Conservation (phyloP, 768 basidiomycete genomes). For the Mycena metata region DNA sequence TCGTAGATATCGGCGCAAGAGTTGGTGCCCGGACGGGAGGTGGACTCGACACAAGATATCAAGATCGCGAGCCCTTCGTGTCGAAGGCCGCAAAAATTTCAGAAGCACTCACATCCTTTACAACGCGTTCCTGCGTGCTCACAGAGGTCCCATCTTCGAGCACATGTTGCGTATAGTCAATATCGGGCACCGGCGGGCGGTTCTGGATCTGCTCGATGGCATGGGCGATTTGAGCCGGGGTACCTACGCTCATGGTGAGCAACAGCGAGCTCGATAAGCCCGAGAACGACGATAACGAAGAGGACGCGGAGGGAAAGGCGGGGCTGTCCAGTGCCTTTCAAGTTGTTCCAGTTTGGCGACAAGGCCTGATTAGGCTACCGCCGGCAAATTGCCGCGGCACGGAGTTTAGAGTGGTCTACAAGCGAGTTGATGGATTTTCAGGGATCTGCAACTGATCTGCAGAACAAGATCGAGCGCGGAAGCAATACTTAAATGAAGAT, state of each 20-base stretch:
- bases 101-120: slow-evolving; percentile 85
- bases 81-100: background rate
- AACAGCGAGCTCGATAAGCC: slow-evolving; percentile 20
- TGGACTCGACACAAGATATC: background rate
- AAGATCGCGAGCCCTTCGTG: slow-evolving; percentile 30
- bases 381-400: too few species aligned
- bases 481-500: too few species aligned
- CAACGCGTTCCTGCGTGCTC: slow-evolving; percentile 94
- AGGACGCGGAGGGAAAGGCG: too few species aligned
- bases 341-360: slow-evolving; percentile 28
- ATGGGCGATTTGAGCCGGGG: slow-evolving; percentile 66
- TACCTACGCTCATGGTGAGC: slow-evolving; percentile 50
- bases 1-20: too few species aligned
- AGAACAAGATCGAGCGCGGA: background rate
- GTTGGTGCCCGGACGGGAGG: too few species aligned
- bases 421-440: slow-evolving; percentile 24
- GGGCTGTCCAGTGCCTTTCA: slow-evolving; percentile 9
- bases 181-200: slow-evolving; percentile 65
- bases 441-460: too few species aligned
- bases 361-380: slow-evolving; percentile 16
- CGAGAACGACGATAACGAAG: background rate
- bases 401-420: background rate
- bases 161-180: slow-evolving; percentile 93
- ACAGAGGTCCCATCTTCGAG: slow-evolving; percentile 94
- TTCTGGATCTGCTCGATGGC: slow-evolving; percentile 76